Percentiles rank a stretch among this genome's conserved stretches.
phyloP scores from a whole-genome alignment of 2,329 filamentous ascomycete genomes.

The Fusarium secorum region DNA sequence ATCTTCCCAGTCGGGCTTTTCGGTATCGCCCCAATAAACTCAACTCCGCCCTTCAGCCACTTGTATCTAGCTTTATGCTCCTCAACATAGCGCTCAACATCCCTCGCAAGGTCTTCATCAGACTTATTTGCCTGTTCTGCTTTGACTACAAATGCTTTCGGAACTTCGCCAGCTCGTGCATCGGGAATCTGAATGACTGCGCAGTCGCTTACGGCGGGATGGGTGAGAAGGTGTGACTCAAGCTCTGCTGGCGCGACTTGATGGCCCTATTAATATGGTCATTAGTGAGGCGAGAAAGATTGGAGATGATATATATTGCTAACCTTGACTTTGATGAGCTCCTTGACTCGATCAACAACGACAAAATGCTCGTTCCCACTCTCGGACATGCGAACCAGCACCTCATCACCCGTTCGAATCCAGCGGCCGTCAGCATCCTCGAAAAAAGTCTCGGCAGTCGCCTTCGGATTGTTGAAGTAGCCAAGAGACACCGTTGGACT shows the following conservation, averaged over 20 bases:
- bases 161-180: constrained; percentile 65
- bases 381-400: constrained; percentile 68
- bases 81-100: constrained; percentile 67
- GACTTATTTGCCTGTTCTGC: constrained; percentile 54
- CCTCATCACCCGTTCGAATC: constrained; percentile 87
- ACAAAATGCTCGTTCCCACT: constrained; percentile 80
- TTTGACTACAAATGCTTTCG: constrained; percentile 68
- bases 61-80: constrained; percentile 74
- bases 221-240: constrained; percentile 76
- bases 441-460: constrained; percentile 80
- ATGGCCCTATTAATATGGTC: too few species aligned
- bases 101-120: constrained; percentile 54
- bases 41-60: constrained; percentile 68
- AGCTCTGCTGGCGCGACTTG: constrained; percentile 84
- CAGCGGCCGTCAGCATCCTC: constrained; percentile 71
- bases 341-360: constrained; percentile 77
- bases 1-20: constrained; percentile 81
- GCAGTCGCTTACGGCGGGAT: constrained; percentile 74
- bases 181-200: constrained; percentile 78
- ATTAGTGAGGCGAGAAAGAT: too few species aligned
- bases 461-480: constrained; percentile 85
- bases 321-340: constrained; percentile 74
- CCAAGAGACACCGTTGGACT: constrained; percentile 80
- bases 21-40: constrained; percentile 71
- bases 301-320: too few species aligned